Evolutionary conservation across 176 grass and related monocot genomes (phyloP), one percentile per base, ranked within the genome.

Genomic region (Stipa capillata): DNA sequence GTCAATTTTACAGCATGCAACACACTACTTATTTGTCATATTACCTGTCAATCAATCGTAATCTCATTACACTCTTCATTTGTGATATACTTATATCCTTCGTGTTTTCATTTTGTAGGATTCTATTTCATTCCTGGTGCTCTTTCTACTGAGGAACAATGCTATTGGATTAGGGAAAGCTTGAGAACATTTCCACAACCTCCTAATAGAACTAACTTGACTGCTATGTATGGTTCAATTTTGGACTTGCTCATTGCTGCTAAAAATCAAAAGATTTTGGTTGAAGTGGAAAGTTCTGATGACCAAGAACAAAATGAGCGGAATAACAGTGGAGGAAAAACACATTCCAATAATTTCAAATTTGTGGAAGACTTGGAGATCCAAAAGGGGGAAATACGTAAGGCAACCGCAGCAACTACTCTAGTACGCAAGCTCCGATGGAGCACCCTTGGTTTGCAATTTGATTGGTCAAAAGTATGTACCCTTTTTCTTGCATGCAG

Each of bases 401-500:
- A 73, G 72, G 73, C 84, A 73, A 74, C 72, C 13, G 21, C 64
- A 59, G 94, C 94, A 71, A 82, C 72, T 79, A 67, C 60, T 62
- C 89, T 97, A 66, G 21, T 97, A 23, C 82, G 87, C 51, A 97
- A 97, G 57, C 91, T 97, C n/a, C 81, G 94, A 7, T 97, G 91
- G 87, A 93, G 94, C 65, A 97, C 94, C 44, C 86, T 97, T 82
- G 94, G 94, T 18, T 79, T 97, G 60, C 94, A 91, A 80, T 97
- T 97, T 71, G 91, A 94, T 83, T 97, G 94, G 94, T 97, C 94
- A 65, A 89, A 87, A 83, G 94, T 94, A 84, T 65, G 82, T 69
- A 37, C 4, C 34, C 3, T 17, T 55, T 73, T 65, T 24, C 49
- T 62, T 69, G 1, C 8, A 62, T 73, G 11, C 1, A 2, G 28